Conservation (phyloP, 768 basidiomycete species). For the Xerocomus potaroensis region DNA sequence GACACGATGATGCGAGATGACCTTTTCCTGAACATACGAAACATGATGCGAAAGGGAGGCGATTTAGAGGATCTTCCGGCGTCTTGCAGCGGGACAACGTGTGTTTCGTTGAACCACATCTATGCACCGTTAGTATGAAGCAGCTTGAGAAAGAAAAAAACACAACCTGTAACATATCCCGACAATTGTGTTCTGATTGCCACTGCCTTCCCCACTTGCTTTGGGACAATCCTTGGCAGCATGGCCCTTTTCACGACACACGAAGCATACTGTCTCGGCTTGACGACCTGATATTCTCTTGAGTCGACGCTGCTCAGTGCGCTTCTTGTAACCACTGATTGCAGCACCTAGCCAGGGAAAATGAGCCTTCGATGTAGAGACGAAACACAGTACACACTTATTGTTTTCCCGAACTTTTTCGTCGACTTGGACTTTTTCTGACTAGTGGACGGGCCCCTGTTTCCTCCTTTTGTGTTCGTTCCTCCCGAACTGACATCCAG, state of each 20-base stretch:
- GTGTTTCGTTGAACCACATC: slow-evolving; percentile 80
- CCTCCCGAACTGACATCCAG: slow-evolving; percentile 13
- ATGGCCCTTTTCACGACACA: slow-evolving; percentile 82
- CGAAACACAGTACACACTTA: slow-evolving; percentile 13
- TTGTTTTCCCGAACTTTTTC: slow-evolving; percentile 27
- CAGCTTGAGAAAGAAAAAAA: background rate
- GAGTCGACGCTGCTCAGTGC: slow-evolving; percentile 59
- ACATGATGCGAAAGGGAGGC: slow-evolving; percentile 85
- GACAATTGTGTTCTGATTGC: slow-evolving; percentile 30
- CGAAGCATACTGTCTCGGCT: slow-evolving; percentile 71
- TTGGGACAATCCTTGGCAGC: slow-evolving; percentile 77
- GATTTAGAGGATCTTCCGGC: slow-evolving; percentile 54
- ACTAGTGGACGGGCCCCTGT: slow-evolving; percentile 7
- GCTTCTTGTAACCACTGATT: slow-evolving; percentile 20
- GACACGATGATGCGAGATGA: slow-evolving; percentile 82
- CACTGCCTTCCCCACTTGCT: slow-evolving; percentile 19
- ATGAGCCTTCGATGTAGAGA: slow-evolving; percentile 7
- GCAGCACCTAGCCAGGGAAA: slow-evolving; percentile 24
- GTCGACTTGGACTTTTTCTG: slow-evolving; percentile 29
- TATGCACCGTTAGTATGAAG: slow-evolving; percentile 26
- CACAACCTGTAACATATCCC: slow-evolving; percentile 75
- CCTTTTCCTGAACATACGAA: slow-evolving; percentile 85
- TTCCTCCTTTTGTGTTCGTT: slow-evolving; percentile 16
- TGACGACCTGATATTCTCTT: slow-evolving; percentile 57
- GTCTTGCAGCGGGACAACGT: slow-evolving; percentile 75